phyloP scores from a whole-genome alignment of 768 basidiomycete species.

The Rhizopogon vinicolor region DNA sequence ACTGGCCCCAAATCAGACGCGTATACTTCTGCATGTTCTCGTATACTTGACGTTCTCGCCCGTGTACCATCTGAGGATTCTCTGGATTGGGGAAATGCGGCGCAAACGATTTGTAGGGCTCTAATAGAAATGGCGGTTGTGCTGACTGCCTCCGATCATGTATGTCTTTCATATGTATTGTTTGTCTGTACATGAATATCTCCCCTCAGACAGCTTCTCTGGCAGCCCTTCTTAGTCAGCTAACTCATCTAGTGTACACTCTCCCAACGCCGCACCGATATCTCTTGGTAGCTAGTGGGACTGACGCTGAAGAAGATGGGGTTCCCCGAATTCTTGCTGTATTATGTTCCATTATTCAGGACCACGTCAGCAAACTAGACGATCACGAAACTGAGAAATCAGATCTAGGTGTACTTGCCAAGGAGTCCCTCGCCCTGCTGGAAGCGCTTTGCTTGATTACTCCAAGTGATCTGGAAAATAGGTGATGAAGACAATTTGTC shows the following conservation, averaged over 20 bases:
- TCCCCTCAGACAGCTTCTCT: constrained; percentile 39
- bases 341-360: constrained; percentile 37
- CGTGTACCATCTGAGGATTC: constrained; percentile 14
- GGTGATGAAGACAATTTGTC: constrained; percentile 14
- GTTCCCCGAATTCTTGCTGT: constrained; percentile 33
- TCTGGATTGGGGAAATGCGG: constrained; percentile 14
- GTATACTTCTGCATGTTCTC: constrained; percentile 41
- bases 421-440: constrained; percentile 42
- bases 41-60: constrained; percentile 27
- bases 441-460: constrained; percentile 50
- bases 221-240: constrained; percentile 48
- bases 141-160: constrained; percentile 35
- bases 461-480: constrained; percentile 36
- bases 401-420: constrained; percentile 29
- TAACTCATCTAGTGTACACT: constrained; percentile 40
- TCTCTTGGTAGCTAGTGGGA: constrained; percentile 27
- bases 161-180: neutral
- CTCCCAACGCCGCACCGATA: constrained; percentile 43
- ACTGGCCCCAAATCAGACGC: constrained; percentile 18
- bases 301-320: constrained; percentile 16
- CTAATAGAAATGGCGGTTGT: constrained; percentile 36
- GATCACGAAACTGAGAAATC: constrained; percentile 20
- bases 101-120: constrained; percentile 27
- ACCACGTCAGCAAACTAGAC: constrained; percentile 32
- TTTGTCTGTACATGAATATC: constrained; percentile 4